These are phyloP conservation scores for Trichosporon sp. DNA, from an alignment of 1,284 basidiomycete species.

Conservation along the genomic window DNA sequence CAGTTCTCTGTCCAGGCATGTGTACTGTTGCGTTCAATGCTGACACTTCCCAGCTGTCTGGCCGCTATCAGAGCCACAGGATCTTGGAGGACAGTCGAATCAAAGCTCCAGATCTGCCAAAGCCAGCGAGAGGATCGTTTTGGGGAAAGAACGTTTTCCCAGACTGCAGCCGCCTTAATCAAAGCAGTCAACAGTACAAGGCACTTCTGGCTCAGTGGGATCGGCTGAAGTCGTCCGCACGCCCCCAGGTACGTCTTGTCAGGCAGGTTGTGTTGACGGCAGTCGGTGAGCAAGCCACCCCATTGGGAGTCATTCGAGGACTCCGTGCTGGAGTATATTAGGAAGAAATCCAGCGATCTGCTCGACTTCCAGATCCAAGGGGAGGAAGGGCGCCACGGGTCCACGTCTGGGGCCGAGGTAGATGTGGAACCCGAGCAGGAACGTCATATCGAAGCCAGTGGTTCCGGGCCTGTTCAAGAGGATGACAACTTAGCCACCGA, in stretches of 20 bases:
- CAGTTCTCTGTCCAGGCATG: not conserved
- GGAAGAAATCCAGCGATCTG: not conserved
- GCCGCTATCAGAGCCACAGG: not conserved
- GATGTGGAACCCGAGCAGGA: not conserved
- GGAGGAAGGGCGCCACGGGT: not conserved
- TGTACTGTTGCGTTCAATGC: not conserved
- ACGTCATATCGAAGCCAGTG: not conserved
- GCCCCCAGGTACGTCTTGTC: not conserved
- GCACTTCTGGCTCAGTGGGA: not conserved
- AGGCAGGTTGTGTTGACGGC: not conserved
- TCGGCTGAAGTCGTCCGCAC: not conserved
- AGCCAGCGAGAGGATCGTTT: not conserved
- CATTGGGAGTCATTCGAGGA: not conserved
- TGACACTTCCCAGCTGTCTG: not conserved
- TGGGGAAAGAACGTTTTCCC: not conserved
- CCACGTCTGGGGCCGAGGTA: too few relatives aligned
- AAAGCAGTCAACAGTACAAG: not conserved
- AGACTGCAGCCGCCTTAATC: not conserved
- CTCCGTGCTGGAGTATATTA: not conserved
- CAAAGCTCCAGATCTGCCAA: not conserved
- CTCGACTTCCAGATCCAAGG: not conserved
- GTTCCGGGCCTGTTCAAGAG: not conserved
- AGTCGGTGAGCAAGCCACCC: not conserved
- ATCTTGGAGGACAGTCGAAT: not conserved
- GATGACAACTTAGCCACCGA: not conserved